Conservation (phyloP, 2,329 filamentous ascomycete species). For the Colletotrichum paranaense region DNA sequence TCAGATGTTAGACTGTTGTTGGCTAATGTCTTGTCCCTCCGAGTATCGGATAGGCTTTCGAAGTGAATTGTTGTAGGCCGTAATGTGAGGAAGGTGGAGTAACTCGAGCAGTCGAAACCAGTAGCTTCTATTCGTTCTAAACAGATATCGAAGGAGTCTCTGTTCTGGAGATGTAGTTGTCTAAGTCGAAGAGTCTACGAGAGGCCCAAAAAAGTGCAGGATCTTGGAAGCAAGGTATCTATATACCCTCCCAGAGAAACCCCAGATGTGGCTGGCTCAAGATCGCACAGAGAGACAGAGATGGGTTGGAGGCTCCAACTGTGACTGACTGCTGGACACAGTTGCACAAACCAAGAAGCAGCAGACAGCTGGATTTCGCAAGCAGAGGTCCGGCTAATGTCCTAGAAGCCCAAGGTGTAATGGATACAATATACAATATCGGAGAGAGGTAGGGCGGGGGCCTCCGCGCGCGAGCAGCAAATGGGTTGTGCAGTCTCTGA, state of each 20-base stretch:
- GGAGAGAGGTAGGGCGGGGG: slow-evolving; percentile 37
- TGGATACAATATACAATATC: slow-evolving; percentile 38
- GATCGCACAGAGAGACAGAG: slow-evolving; percentile 45
- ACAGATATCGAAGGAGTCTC: background rate
- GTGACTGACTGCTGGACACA: slow-evolving; percentile 25
- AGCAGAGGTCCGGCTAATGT: slow-evolving; percentile 20
- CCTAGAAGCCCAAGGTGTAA: slow-evolving; percentile 20
- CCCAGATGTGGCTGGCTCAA: slow-evolving; percentile 43
- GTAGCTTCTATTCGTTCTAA: background rate
- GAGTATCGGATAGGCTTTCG: background rate
- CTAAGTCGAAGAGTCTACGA: slow-evolving; percentile 29
- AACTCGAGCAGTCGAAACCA: background rate
- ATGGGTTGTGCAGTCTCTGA: slow-evolving; percentile 56
- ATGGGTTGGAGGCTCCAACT: slow-evolving; percentile 38
- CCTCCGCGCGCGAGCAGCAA: slow-evolving; percentile 42
- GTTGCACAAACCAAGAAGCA: slow-evolving; percentile 35
- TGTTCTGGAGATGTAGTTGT: slow-evolving; percentile 2
- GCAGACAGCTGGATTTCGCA: slow-evolving; percentile 19
- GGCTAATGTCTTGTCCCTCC: background rate
- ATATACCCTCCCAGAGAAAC: slow-evolving; percentile 46
- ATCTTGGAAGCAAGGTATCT: slow-evolving; percentile 48
- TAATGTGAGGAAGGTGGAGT: background rate
- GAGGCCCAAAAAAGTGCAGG: slow-evolving; percentile 41
- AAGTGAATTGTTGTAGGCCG: background rate
- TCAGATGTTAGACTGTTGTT: background rate